Conservation (phyloP, 306 rosid genomes). For the Arachis hypogaea region DNA sequence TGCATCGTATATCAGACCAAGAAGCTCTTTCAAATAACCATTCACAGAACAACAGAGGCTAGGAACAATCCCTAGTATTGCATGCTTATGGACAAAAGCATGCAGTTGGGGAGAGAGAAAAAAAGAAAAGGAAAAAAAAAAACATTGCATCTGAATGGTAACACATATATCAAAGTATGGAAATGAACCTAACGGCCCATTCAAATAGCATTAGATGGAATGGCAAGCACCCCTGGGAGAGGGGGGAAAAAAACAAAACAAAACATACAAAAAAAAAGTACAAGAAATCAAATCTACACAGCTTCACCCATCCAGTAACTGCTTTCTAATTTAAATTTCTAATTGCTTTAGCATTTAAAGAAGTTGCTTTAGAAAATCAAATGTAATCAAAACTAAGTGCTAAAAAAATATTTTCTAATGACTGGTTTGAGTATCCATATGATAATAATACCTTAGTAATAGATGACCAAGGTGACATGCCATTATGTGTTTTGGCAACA, state of each 20-base stretch:
- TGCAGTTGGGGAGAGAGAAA: background rate
- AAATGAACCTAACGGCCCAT: background rate
- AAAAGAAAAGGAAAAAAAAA: too few relatives aligned
- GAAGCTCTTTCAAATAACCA: conserved; percentile 22
- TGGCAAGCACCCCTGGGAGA: too few relatives aligned
- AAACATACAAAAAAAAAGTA: background rate
- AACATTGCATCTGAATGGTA: background rate
- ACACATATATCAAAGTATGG: conserved; percentile 1
- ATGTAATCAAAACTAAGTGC: conserved; percentile 15
- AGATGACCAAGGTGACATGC: conserved; percentile 41
- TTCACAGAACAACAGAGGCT: background rate
- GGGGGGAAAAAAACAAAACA: background rate
- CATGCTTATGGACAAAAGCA: conserved; percentile 27
- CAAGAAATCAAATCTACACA: conserved; percentile 20
- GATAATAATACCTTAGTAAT: conserved; percentile 59
- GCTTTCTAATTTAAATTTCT: conserved; percentile 12
- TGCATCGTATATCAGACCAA: background rate
- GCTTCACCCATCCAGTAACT: conserved; percentile 21
- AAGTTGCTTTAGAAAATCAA: conserved; percentile 26
- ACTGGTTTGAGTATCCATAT: conserved; percentile 29
- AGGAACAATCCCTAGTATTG: background rate
- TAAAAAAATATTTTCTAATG: conserved; percentile 18
- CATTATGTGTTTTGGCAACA: conserved; percentile 42
- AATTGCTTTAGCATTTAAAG: conserved; percentile 26
- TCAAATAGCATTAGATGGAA: conserved; percentile 6